Base-by-base conservation (phyloP, 805 yeast species). In the Candida taoyuanica region DNA sequence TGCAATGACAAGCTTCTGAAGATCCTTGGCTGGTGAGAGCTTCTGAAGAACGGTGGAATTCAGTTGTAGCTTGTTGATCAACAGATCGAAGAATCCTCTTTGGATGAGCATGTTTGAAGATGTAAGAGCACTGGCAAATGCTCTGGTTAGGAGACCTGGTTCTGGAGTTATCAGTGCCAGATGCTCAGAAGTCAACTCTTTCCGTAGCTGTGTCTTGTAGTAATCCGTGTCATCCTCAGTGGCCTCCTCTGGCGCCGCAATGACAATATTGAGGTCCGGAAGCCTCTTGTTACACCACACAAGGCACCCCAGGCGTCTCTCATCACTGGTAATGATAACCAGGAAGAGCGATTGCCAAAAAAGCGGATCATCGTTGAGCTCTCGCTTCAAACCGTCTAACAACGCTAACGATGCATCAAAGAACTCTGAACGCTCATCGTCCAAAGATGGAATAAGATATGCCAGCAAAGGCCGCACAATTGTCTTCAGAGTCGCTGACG, bases 401-500 rank as follows among this genome's bases (percentile, higher is more conserved):
- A 91, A 55, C 0, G 64, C 63, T 37, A 87, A 46, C 1, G 80
- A 72, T 2, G 79, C 73, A 12, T 67, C 69, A 54, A 83, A 91
- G 23, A 80, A 80, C 52, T 93, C 98, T 16, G 89, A 78, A 29
- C 89, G 76, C 48, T 89, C 96, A 51, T 93, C 98, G 51, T 93
- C 98, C 36, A 93, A 73, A 0, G 96, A 96, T 0, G 96, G 88
- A 3, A 91, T 60, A 24, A 89, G 67, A 44, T 91, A 75, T 34
- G 88, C 67, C 5, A 91, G 60, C 7, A 91, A 52, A 0, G 97
- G 88, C 40, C 76, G 78, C 24, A 84, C 64, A 14, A 86, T 59
- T 17, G 72, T 62, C 38, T 77, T 68, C 39, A 89, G 59, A 0
- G 68, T 59, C 0, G 47, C 40, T 3, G 77, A 53, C 3, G 81